These are phyloP conservation scores for Eleusine coracana DNA, from an alignment of 176 grass and related monocot genomes.

Conservation along the genomic window DNA sequence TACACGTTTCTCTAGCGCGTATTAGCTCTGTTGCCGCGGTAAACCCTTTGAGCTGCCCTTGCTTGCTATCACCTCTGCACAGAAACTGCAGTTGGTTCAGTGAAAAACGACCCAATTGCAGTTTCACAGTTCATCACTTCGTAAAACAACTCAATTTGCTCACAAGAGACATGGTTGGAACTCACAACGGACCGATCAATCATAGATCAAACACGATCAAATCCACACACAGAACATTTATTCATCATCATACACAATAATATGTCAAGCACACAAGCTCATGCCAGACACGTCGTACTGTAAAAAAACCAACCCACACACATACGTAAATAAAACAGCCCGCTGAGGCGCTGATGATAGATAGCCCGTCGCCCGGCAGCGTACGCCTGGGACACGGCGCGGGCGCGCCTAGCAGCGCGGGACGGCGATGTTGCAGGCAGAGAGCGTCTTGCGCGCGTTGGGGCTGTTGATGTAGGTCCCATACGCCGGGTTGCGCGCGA, in stretches of 20 bases:
- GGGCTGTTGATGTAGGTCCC: constrained; percentile 39
- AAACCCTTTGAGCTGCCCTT: no score
- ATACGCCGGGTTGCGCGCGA: constrained; percentile 44
- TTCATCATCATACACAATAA: neutral
- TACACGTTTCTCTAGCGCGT: no score
- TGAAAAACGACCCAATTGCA: no score
- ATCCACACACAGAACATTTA: neutral
- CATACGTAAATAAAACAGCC: no score
- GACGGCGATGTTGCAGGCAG: constrained; percentile 34
- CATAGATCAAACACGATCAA: neutral
- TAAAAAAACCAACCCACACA: no score
- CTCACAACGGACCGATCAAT: neutral
- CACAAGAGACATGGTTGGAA: neutral
- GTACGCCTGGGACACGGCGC: neutral
- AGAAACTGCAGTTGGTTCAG: no score
- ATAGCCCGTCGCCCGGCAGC: no score
- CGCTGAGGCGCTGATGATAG: no score
- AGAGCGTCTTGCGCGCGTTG: neutral
- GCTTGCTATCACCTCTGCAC: no score
- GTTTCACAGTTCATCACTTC: no score
- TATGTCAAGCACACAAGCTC: neutral
- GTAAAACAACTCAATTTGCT: neutral
- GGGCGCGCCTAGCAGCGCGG: constrained; percentile 40
- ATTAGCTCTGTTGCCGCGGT: no score
- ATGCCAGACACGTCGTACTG: no score